Evolutionary conservation across 2,329 filamentous ascomycete species (phyloP).

Genomic region (Ceratocystis smalleyi): DNA sequence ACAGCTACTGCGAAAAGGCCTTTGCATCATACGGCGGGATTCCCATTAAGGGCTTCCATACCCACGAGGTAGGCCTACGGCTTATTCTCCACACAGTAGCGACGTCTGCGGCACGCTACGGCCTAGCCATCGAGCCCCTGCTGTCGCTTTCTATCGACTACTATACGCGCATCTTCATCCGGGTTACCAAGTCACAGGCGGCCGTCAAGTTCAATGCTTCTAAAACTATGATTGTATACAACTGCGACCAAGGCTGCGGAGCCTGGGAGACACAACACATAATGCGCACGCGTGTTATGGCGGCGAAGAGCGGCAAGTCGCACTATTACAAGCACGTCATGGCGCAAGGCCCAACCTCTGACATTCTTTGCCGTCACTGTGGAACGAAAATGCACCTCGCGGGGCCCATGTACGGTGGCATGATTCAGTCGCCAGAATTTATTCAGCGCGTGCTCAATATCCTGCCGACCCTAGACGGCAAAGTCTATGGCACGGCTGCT

Average conservation of each 20-base stretch:
- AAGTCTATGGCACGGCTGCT: conserved; percentile 62
- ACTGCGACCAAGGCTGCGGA: conserved; percentile 81
- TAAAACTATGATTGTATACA: conserved; percentile 87
- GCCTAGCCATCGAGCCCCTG: conserved; percentile 75
- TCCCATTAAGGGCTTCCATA: conserved; percentile 68
- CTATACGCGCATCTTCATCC: conserved; percentile 79
- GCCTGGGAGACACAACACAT: conserved; percentile 74
- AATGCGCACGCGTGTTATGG: conserved; percentile 48
- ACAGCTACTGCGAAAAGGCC: conserved; percentile 85
- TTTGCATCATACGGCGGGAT: conserved; percentile 87
- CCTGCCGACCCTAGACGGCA: conserved; percentile 48
- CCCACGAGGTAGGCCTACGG: conserved; percentile 78
- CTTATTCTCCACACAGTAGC: conserved; percentile 74
- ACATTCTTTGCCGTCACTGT: conserved; percentile 64
- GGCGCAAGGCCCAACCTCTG: conserved; percentile 51
- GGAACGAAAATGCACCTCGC: conserved; percentile 72
- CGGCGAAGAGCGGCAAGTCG: conserved; percentile 54
- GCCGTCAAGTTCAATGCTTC: conserved; percentile 82
- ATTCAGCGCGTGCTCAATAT: conserved; percentile 62
- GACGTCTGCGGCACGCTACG: conserved; percentile 66
- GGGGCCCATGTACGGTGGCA: conserved; percentile 90
- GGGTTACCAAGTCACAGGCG: conserved; percentile 60
- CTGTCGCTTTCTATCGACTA: conserved; percentile 92
- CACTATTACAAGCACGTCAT: conserved; percentile 66
- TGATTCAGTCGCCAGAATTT: conserved; percentile 71